phyloP scores from a whole-genome alignment of 768 basidiomycete species.

The Chalciporus pseudorubinellus region DNA sequence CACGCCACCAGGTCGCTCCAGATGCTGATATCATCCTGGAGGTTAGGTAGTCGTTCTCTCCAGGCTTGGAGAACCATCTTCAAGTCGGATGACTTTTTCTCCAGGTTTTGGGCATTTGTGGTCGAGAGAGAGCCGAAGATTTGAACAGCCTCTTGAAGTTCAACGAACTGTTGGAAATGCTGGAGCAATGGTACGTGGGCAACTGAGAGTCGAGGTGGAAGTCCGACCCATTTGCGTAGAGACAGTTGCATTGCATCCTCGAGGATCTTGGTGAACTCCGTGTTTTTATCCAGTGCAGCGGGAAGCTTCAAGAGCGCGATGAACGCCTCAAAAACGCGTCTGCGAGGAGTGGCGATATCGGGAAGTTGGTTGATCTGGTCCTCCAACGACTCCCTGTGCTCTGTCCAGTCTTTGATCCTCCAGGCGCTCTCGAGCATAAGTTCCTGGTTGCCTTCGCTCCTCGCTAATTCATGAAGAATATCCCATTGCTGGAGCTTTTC shows the following conservation, averaged over 20 bases:
- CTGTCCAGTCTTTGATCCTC: slow-evolving; percentile 91
- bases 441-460: slow-evolving; percentile 87
- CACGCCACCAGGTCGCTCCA: slow-evolving; percentile 99
- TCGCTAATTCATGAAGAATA: slow-evolving; percentile 84
- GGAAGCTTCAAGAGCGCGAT: slow-evolving; percentile 85
- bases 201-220: slow-evolving; percentile 83
- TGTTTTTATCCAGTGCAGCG: slow-evolving; percentile 74
- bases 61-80: slow-evolving; percentile 96
- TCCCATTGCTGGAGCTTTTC: slow-evolving; percentile 99
- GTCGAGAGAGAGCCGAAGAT: slow-evolving; percentile 89
- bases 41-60: slow-evolving; percentile 94
- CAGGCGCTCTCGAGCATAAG: slow-evolving; percentile 93
- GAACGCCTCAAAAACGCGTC: slow-evolving; percentile 96
- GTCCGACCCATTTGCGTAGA: slow-evolving; percentile 90
- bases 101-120: slow-evolving; percentile 85
- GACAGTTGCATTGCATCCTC: slow-evolving; percentile 98
- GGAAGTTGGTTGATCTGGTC: slow-evolving; percentile 76
- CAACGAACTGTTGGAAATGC: slow-evolving; percentile 98
- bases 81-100: slow-evolving; percentile 91
- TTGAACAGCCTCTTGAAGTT: slow-evolving; percentile 91
- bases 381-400: slow-evolving; percentile 73
- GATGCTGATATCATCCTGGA: slow-evolving; percentile 95
- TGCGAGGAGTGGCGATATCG: slow-evolving; percentile 90
- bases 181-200: slow-evolving; percentile 94
- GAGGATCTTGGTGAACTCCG: slow-evolving; percentile 82